Conservation (phyloP, 345 rosid genomes). For the Clausena lansium region DNA sequence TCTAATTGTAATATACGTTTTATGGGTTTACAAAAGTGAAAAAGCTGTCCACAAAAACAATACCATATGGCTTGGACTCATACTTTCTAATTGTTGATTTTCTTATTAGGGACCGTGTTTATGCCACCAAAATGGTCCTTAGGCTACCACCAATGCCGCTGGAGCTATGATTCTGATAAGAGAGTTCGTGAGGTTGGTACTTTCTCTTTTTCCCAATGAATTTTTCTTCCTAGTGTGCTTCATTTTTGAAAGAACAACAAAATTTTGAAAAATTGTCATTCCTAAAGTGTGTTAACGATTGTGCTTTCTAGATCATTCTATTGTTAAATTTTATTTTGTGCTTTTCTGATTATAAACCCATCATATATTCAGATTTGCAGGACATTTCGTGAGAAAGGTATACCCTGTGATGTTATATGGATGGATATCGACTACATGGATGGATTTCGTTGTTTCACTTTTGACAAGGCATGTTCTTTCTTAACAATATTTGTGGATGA, state of each 20-base stretch:
- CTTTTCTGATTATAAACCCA: constrained; percentile 16
- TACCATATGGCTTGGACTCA: neutral
- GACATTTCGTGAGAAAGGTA: constrained; percentile 74
- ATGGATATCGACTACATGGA: constrained; percentile 99
- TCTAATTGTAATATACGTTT: neutral
- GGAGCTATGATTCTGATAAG: constrained; percentile 81
- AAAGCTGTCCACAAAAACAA: neutral
- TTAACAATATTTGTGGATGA: constrained; percentile 4
- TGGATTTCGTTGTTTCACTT: constrained; percentile 93
- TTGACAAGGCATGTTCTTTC: constrained; percentile 63
- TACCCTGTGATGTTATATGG: constrained; percentile 93
- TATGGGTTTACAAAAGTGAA: neutral
- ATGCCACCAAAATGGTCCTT: constrained; percentile 98
- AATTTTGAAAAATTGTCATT: neutral
- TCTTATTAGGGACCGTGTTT: constrained; percentile 63
- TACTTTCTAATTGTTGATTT: constrained; percentile 1
- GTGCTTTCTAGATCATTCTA: neutral
- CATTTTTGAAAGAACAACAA: neutral
- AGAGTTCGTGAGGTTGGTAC: constrained; percentile 73
- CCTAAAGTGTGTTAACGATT: neutral
- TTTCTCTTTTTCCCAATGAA: constrained; percentile 2
- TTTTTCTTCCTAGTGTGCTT: neutral
- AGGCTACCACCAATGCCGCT: constrained; percentile 95
- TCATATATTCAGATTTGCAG: constrained; percentile 48
- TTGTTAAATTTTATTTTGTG: neutral